Conservation (phyloP, 139 green algal genomes). For the Bryopsis sp. region DNA sequence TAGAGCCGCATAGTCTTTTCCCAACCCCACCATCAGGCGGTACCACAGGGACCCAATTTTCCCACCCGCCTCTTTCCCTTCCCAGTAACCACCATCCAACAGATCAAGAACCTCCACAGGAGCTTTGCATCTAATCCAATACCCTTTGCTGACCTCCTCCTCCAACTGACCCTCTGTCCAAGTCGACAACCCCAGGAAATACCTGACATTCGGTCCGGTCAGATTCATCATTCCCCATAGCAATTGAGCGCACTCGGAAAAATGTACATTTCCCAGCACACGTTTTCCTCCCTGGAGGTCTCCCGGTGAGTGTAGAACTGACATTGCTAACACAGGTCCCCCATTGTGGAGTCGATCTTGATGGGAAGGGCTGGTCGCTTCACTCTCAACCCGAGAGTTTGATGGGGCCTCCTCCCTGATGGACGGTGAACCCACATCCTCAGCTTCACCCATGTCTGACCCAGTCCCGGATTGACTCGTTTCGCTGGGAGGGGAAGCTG, state of each 20-base stretch:
- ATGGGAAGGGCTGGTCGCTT: not conserved
- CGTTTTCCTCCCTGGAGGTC: not conserved
- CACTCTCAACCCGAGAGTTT: too few species aligned
- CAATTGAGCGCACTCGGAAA: not conserved
- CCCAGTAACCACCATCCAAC: not conserved
- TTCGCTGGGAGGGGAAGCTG: too few species aligned
- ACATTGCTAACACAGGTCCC: not conserved
- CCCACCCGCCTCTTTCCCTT: not conserved
- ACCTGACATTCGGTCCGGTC: not conserved
- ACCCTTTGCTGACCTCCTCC: not conserved
- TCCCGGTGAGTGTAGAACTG: not conserved
- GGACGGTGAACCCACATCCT: too few species aligned
- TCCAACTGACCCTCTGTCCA: not conserved
- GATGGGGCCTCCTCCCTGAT: too few species aligned
- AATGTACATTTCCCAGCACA: not conserved
- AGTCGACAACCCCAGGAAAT: not conserved
- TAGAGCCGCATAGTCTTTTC: not conserved
- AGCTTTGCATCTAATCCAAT: not conserved
- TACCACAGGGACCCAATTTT: not conserved
- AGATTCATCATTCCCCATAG: not conserved
- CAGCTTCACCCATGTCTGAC: too few species aligned
- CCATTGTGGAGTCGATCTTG: not conserved
- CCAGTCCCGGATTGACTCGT: too few species aligned
- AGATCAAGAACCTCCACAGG: not conserved
- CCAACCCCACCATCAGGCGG: not conserved